phyloP scores from a whole-genome alignment of 148 eudicot species.

The Persicaria maculosa region DNA sequence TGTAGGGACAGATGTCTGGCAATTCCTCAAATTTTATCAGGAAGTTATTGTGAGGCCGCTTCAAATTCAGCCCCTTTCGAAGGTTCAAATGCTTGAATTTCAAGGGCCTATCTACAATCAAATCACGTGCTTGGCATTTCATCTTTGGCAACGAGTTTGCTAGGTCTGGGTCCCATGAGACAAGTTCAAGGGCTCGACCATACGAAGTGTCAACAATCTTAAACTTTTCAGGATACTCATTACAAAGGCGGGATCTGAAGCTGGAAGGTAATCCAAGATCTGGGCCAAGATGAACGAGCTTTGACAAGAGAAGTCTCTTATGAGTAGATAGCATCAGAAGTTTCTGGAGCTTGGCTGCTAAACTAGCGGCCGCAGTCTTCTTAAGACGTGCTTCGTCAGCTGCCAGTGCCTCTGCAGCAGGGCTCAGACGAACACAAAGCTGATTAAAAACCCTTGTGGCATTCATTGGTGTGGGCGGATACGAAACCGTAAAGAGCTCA shows the following conservation, averaged over 20 bases:
- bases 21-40: slow-evolving; percentile 59
- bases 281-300: slow-evolving; percentile 75
- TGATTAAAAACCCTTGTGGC: slow-evolving; percentile 53
- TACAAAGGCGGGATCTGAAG: slow-evolving; percentile 73
- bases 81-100: slow-evolving; percentile 77
- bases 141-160: slow-evolving; percentile 37
- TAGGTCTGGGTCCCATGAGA: slow-evolving; percentile 53
- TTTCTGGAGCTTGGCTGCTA: slow-evolving; percentile 69
- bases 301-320: slow-evolving; percentile 57
- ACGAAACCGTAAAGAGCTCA: slow-evolving; percentile 74
- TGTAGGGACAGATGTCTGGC: slow-evolving; percentile 73
- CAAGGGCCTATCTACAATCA: slow-evolving; percentile 78
- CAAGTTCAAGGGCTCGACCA: slow-evolving; percentile 92
- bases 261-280: slow-evolving; percentile 79
- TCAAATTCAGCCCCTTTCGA: slow-evolving; percentile 64
- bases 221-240: slow-evolving; percentile 65
- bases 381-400: slow-evolving; percentile 45
- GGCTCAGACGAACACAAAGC: slow-evolving; percentile 81
- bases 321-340: slow-evolving; percentile 79
- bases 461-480: slow-evolving; percentile 56
- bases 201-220: slow-evolving; percentile 81
- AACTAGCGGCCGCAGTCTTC: slow-evolving; percentile 32
- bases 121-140: slow-evolving; percentile 24
- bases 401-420: slow-evolving; percentile 63
- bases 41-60: slow-evolving; percentile 56